These are phyloP conservation scores for Deakozyma indianensis DNA, from an alignment of 805 yeast species.

Conservation along the genomic window DNA sequence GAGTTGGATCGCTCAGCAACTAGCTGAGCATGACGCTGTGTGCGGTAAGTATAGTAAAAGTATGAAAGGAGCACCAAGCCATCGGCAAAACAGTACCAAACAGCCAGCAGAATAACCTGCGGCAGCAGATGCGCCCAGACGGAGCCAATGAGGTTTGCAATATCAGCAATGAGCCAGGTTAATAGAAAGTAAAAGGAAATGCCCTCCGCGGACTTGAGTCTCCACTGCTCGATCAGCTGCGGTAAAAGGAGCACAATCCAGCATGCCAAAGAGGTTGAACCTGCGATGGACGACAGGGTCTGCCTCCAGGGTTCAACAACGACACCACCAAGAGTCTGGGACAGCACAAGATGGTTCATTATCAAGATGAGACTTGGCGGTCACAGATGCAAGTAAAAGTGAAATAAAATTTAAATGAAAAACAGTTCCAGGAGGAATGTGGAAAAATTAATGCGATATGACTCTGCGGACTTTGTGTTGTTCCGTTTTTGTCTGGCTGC, in stretches of 20 bases:
- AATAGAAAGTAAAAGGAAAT: constrained; percentile 52
- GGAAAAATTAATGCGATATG: no score
- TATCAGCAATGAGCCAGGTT: constrained; percentile 62
- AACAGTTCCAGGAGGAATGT: no score
- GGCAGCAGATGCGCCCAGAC: constrained; percentile 59
- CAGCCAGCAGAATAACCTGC: constrained; percentile 52
- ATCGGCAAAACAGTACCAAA: constrained; percentile 70
- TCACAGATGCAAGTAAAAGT: no score
- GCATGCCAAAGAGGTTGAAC: constrained; percentile 60
- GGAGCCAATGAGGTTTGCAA: constrained; percentile 53
- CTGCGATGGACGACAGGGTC: constrained; percentile 16
- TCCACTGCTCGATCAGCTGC: constrained; percentile 70
- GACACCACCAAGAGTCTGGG: no score
- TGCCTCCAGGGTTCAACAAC: background rate
- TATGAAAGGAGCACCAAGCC: constrained; percentile 41
- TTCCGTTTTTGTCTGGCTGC: no score
- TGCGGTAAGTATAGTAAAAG: constrained; percentile 31
- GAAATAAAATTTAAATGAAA: no score
- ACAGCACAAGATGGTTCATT: no score
- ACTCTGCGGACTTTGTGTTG: no score
- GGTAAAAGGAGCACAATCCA: constrained; percentile 69
- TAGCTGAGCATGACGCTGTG: background rate
- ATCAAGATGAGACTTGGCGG: no score
- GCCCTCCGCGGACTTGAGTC: constrained; percentile 58
- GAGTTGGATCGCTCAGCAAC: background rate